Evolutionary conservation across 495 filamentous ascomycete species (phyloP).

Genomic region (Penicillium cataractarum): DNA sequence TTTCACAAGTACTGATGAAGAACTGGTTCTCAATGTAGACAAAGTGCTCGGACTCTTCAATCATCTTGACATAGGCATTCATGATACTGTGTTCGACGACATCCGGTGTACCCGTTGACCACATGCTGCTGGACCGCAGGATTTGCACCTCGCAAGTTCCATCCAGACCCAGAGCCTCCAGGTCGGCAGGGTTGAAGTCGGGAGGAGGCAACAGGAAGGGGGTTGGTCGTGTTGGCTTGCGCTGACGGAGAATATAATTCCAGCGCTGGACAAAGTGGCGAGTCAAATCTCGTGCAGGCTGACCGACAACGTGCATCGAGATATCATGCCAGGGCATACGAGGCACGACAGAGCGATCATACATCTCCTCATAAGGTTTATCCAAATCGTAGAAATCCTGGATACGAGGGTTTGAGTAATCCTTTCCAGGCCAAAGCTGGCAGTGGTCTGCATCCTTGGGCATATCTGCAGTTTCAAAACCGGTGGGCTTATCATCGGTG

Average conservation of each 20-base stretch:
- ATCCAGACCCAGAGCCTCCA: constrained; percentile 83
- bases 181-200: constrained; percentile 81
- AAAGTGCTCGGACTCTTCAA: constrained; percentile 93
- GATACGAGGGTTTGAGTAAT: constrained; percentile 96
- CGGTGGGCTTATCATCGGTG: constrained; percentile 91
- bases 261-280: constrained; percentile 98
- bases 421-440: constrained; percentile 97
- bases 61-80: constrained; percentile 92
- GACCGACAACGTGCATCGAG: constrained; percentile 96
- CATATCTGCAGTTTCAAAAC: constrained; percentile 76
- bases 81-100: constrained; percentile 90
- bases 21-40: constrained; percentile 99
- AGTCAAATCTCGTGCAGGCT: constrained; percentile 91
- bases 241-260: constrained; percentile 95
- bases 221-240: constrained; percentile 91
- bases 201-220: constrained; percentile 92
- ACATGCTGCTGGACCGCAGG: constrained; percentile 82
- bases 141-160: constrained; percentile 98
- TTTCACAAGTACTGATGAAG: constrained; percentile 92
- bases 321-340: constrained; percentile 99
- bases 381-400: constrained; percentile 93
- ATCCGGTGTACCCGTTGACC: constrained; percentile 88
- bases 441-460: constrained; percentile 92
- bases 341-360: constrained; percentile 82
- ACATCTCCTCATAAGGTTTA: constrained; percentile 99